Evolutionary conservation across 345 rosid genomes (phyloP).

Genomic region (Rhizophora mangle): DNA sequence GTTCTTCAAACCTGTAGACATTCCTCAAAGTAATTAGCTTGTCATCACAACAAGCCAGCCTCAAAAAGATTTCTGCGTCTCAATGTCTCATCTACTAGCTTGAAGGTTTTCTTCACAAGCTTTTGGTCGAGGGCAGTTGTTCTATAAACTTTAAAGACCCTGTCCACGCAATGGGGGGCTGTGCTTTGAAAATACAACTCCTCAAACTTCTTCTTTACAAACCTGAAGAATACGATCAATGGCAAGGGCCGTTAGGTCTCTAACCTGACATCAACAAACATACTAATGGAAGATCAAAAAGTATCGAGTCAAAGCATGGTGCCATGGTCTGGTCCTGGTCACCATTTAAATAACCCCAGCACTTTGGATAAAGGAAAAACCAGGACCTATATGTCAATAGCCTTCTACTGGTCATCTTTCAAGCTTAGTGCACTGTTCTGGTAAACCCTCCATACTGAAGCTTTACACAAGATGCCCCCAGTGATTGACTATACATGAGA

Average conservation of each 20-base stretch:
- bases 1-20: slow-evolving; percentile 27
- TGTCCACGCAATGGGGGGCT: slow-evolving; percentile 72
- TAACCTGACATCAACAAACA: not conserved
- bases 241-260: not conserved
- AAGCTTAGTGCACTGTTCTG: not conserved
- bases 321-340: not conserved
- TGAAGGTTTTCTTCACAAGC: slow-evolving; percentile 98
- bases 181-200: slow-evolving; percentile 88
- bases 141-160: slow-evolving; percentile 92
- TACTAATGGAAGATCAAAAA: not conserved
- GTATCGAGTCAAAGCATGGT: not conserved
- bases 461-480: not conserved
- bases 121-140: slow-evolving; percentile 93
- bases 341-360: no score
- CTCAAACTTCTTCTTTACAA: slow-evolving; percentile 94
- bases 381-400: no score
- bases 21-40: slow-evolving; percentile 4
- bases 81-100: slow-evolving; percentile 90
- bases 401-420: not conserved
- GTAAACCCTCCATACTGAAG: not conserved
- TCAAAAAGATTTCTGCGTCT: slow-evolving; percentile 89
- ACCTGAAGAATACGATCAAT: slow-evolving; percentile 41
- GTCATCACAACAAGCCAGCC: slow-evolving; percentile 79
- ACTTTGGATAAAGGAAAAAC: no score
- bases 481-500: no score